Evolutionary conservation across 768 basidiomycete species (phyloP).

Genomic region (Cystobasidium tubakii): DNA sequence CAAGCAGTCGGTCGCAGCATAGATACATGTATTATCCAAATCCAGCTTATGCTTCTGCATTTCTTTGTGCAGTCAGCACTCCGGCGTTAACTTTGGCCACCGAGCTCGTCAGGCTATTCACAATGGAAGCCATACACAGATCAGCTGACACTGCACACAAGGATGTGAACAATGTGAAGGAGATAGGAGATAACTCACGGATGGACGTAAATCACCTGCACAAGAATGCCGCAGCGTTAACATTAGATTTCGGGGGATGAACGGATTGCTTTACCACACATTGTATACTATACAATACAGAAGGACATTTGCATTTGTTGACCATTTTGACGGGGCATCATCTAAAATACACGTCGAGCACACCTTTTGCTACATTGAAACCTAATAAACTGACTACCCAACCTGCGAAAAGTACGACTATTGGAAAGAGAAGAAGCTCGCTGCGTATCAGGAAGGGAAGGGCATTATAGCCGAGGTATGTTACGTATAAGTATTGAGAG

Average conservation of each 20-base stretch:
- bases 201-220: slow-evolving; percentile 27
- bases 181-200: neutral
- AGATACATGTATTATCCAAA: neutral
- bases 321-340: too few species aligned
- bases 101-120: slow-evolving; percentile 25
- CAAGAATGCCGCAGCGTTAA: slow-evolving; percentile 13
- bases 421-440: slow-evolving; percentile 80
- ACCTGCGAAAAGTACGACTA: slow-evolving; percentile 76
- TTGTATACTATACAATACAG: too few species aligned
- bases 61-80: slow-evolving; percentile 14
- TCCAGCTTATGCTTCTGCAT: neutral
- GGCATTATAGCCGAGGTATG: slow-evolving; percentile 55
- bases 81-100: slow-evolving; percentile 19
- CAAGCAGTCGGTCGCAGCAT: neutral
- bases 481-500: slow-evolving; percentile 84
- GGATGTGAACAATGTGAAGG: neutral
- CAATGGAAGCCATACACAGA: slow-evolving; percentile 24
- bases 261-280: neutral
- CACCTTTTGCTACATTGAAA: slow-evolving; percentile 79
- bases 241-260: slow-evolving; percentile 27
- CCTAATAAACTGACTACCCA: slow-evolving; percentile 82
- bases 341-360: slow-evolving; percentile 74
- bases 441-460: slow-evolving; percentile 89
- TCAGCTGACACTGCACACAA: slow-evolving; percentile 19
- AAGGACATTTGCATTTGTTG: too few species aligned